Evolutionary conservation across 1,284 basidiomycete genomes (phyloP).

Genomic region (Pulveroboletus sp.): DNA sequence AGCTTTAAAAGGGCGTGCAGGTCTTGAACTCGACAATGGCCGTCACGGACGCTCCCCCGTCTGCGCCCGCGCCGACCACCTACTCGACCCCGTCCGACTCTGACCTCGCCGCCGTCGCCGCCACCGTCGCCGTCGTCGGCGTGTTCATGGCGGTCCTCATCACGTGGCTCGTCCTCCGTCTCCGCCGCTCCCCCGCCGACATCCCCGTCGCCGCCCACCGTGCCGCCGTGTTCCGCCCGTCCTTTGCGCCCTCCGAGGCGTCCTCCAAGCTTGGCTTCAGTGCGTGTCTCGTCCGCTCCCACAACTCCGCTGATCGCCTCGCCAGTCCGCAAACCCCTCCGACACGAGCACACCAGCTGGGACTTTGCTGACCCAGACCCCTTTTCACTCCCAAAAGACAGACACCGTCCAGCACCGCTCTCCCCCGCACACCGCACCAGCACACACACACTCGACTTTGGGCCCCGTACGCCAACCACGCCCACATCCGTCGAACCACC

Average conservation of each 20-base stretch:
- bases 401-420: constrained; percentile 21
- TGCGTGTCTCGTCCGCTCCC: constrained; percentile 9
- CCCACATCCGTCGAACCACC: constrained; percentile 24
- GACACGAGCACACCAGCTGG: constrained; percentile 25
- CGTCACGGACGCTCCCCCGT: too few species aligned
- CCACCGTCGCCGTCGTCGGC: constrained; percentile 32
- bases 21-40: too few species aligned
- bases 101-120: constrained; percentile 27
- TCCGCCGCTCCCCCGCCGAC: constrained; percentile 24
- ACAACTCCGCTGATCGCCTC: background rate
- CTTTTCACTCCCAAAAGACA: constrained; percentile 3
- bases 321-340: constrained; percentile 31
- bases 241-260: constrained; percentile 29
- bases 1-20: too few species aligned
- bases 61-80: background rate
- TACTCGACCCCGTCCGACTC: constrained; percentile 21
- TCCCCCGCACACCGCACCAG: constrained; percentile 13
- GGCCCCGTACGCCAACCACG: constrained; percentile 21
- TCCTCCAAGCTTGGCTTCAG: constrained; percentile 34
- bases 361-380: constrained; percentile 38
- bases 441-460: constrained; percentile 26
- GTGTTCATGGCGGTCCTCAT: constrained; percentile 27
- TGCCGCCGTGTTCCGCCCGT: constrained; percentile 21
- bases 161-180: constrained; percentile 30
- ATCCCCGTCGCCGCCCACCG: constrained; percentile 10